These are phyloP conservation scores for Knoxia roxburghii DNA, from an alignment of 257 asterid species.

Conservation along the genomic window DNA sequence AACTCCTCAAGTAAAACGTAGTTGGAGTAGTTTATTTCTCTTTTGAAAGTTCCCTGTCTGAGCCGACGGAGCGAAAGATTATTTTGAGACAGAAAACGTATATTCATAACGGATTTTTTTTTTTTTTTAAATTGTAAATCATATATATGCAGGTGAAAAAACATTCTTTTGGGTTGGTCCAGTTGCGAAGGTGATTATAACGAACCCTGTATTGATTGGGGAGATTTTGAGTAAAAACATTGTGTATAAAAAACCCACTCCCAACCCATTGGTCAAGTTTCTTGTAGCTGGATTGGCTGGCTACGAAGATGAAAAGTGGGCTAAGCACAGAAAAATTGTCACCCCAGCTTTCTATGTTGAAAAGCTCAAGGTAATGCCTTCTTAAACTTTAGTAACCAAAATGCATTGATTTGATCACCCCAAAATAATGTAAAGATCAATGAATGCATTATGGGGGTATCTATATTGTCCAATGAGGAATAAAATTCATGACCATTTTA, in stretches of 20 bases:
- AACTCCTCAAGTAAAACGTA: too few species aligned
- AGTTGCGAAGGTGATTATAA: slow-evolving; percentile 32
- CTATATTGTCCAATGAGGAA: too few species aligned
- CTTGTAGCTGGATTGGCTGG: slow-evolving; percentile 41
- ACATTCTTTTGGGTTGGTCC: slow-evolving; percentile 56
- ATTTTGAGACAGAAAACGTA: too few species aligned
- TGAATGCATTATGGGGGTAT: too few species aligned
- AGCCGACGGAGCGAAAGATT: too few species aligned
- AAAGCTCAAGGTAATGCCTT: slow-evolving; percentile 43
- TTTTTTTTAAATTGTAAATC: too few species aligned
- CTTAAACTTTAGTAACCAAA: neutral
- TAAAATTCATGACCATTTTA: too few species aligned
- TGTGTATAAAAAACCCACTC: slow-evolving; percentile 45
- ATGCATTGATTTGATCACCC: too few species aligned
- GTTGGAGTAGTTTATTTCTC: too few species aligned
- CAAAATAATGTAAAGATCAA: too few species aligned
- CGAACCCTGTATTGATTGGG: slow-evolving; percentile 41
- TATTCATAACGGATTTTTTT: too few species aligned
- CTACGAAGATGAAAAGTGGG: slow-evolving; percentile 56
- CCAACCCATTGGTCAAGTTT: slow-evolving; percentile 41
- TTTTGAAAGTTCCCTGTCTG: too few species aligned
- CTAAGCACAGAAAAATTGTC: slow-evolving; percentile 52
- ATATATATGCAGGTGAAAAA: slow-evolving; percentile 32
- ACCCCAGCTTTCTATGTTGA: slow-evolving; percentile 49
- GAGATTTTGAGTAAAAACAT: slow-evolving; percentile 33